phyloP scores from a whole-genome alignment of 2,329 filamentous ascomycete genomes.

The Phyllosticta citriasiana region DNA sequence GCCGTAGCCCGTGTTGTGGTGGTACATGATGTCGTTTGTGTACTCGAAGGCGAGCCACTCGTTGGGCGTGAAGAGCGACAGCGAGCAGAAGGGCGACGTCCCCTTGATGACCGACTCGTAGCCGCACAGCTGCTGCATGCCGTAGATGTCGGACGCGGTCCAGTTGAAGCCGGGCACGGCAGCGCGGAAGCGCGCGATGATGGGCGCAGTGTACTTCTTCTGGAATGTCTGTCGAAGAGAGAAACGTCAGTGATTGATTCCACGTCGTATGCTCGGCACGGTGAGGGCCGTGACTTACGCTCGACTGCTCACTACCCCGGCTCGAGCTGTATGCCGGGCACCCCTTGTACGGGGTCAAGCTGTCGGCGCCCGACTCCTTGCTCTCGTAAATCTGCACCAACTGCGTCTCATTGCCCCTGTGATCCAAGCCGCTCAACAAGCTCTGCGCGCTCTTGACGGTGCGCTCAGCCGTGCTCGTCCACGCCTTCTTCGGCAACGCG shows the following conservation, averaged over 20 bases:
- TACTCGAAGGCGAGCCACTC: slow-evolving; percentile 62
- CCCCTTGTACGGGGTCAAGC: slow-evolving; percentile 53
- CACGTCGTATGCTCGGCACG: background rate
- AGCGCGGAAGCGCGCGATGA: slow-evolving; percentile 46
- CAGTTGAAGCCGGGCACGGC: slow-evolving; percentile 52
- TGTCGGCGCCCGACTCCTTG: slow-evolving; percentile 48
- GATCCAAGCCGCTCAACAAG: slow-evolving; percentile 48
- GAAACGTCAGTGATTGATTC: background rate
- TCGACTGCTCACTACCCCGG: slow-evolving; percentile 46
- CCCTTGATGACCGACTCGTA: slow-evolving; percentile 57
- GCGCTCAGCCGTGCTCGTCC: slow-evolving; percentile 54
- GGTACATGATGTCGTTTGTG: slow-evolving; percentile 53
- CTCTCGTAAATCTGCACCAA: slow-evolving; percentile 48
- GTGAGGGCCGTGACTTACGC: slow-evolving; percentile 16
- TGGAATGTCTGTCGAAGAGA: slow-evolving; percentile 31
- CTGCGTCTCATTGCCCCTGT: slow-evolving; percentile 43
- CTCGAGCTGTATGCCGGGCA: slow-evolving; percentile 54
- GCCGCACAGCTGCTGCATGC: slow-evolving; percentile 56
- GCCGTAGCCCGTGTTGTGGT: slow-evolving; percentile 57
- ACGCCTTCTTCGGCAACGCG: slow-evolving; percentile 44
- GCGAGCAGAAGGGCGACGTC: slow-evolving; percentile 51
- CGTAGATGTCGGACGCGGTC: slow-evolving; percentile 51
- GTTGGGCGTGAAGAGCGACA: slow-evolving; percentile 48
- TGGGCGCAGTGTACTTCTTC: slow-evolving; percentile 49
- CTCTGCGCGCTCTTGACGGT: slow-evolving; percentile 49